A percentile compares a stretch with the other conserved stretches of the same genome.
phyloP scores from a whole-genome alignment of 768 basidiomycete species.

The Astraeus odoratus region DNA sequence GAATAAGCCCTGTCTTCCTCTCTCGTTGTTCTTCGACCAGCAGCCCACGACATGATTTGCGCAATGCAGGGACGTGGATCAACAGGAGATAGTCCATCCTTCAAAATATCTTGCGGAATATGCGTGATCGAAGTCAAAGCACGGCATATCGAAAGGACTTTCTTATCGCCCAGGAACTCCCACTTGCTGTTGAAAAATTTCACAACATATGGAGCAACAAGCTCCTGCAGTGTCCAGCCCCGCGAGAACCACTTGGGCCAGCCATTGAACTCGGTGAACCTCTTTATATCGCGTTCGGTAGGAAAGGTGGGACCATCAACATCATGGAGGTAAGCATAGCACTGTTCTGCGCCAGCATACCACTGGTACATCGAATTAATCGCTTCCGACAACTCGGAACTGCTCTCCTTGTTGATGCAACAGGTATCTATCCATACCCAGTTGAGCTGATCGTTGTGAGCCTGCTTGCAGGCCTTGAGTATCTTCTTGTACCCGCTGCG shows the following conservation, averaged over 20 bases:
- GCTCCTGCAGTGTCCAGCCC: conserved; percentile 1
- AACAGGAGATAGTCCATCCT: neutral
- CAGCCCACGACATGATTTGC: conserved; percentile 17
- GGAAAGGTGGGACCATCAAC: neutral
- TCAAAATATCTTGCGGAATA: conserved; percentile 2
- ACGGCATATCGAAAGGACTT: neutral
- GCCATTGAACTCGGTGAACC: neutral
- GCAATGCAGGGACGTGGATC: neutral
- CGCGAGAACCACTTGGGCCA: conserved; percentile 1
- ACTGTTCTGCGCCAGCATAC: neutral
- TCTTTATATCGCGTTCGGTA: neutral
- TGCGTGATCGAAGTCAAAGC: neutral
- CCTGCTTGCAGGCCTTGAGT: neutral
- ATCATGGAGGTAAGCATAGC: neutral
- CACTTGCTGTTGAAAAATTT: conserved; percentile 11
- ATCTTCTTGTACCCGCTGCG: neutral
- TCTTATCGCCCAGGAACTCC: conserved; percentile 2
- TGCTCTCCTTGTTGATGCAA: neutral
- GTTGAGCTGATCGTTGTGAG: neutral
- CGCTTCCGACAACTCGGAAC: neutral
- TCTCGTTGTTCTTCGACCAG: conserved; percentile 10
- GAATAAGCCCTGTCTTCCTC: conserved; percentile 11
- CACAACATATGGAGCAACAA: neutral
- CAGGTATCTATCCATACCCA: neutral
- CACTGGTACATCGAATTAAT: neutral